Evolutionary conservation across 2,329 filamentous ascomycete genomes (phyloP), one percentile per base, ranked within the genome.

Genomic region (Teratosphaeria gauchensis): DNA sequence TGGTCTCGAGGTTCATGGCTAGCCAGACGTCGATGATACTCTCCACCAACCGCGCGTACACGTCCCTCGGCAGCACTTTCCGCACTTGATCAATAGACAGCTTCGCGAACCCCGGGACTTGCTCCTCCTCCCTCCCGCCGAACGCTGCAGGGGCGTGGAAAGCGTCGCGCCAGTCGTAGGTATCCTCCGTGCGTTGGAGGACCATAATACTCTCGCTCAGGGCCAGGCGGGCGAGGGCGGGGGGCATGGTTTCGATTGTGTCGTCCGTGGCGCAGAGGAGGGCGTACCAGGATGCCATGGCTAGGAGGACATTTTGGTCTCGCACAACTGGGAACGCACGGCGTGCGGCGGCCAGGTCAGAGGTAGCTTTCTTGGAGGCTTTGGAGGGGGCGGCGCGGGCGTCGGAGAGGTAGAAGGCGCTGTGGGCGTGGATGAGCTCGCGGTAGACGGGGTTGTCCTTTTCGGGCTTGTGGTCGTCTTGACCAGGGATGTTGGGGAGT

Each of bases 241-340:
- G 32, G 21, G 48, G 19, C 11, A 16, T 42, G 14, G 21, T 21
- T 16, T 59, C 58, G 35, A 59, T 33, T 8, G 38, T 32, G 30
- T 59, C 54, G 24, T 56, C 46, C 3, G 56, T 51, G 14, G 28
- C 46, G 54, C 58, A 54, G 32, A 59, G 51, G 16, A 59, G 28
- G 2, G 54, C 31, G 28, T 54, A 52, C 54, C 46, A 56, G 14
- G 58, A 31, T 28, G 54, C 46, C 33, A 48, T 56, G 11, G 54
- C 54, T 5, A 56, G 54, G 19, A 33, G n/a, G 31, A 42, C 3
- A 8, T 21, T 38, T 1, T 35, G 24, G 51, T 33, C 28, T 8
- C 14, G 11, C 12, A 42, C 4, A 2, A 8, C 28, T 4, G 55
- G 55, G 19, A 57, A 57, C 1, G 55, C 55, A 1, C 30, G 48